A percentile compares a stretch with the other conserved stretches of the same genome.
Conservation (phyloP, 306 rosid species). For the Trichosanthes cucumerina region DNA sequence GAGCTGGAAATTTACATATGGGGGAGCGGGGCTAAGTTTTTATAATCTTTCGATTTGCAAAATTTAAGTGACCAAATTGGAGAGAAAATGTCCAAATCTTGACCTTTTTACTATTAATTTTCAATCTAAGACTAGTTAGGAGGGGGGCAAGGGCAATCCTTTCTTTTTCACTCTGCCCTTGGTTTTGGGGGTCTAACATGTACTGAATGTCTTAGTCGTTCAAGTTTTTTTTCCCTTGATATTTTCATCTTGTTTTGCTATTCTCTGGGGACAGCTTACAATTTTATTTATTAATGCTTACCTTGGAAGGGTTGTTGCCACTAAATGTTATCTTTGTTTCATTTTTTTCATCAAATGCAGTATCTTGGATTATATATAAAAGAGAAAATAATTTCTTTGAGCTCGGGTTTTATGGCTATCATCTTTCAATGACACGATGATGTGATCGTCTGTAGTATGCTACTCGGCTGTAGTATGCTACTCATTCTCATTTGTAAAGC, state of each 20-base stretch:
- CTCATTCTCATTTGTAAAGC: neutral
- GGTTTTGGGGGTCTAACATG: neutral
- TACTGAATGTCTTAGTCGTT: neutral
- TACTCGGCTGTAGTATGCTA: neutral
- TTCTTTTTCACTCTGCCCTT: neutral
- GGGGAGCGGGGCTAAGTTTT: neutral
- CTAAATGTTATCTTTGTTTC: neutral
- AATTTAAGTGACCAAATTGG: neutral
- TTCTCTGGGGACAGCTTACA: neutral
- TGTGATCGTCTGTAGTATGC: neutral
- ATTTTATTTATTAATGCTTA: neutral
- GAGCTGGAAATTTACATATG: neutral
- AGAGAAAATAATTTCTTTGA: neutral
- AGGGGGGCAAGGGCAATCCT: neutral
- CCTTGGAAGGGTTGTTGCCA: neutral
- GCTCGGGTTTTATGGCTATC: neutral
- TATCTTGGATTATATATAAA: neutral
- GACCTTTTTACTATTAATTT: neutral
- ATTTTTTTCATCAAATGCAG: neutral
- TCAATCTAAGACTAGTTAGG: neutral
- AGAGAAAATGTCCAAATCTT: neutral
- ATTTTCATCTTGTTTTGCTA: neutral
- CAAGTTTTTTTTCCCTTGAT: neutral
- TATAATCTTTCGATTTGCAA: neutral
- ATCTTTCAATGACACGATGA: neutral